Evolutionary conservation across 352 stramenopile species (phyloP).

Genomic region (Pythium sukuiense): DNA sequence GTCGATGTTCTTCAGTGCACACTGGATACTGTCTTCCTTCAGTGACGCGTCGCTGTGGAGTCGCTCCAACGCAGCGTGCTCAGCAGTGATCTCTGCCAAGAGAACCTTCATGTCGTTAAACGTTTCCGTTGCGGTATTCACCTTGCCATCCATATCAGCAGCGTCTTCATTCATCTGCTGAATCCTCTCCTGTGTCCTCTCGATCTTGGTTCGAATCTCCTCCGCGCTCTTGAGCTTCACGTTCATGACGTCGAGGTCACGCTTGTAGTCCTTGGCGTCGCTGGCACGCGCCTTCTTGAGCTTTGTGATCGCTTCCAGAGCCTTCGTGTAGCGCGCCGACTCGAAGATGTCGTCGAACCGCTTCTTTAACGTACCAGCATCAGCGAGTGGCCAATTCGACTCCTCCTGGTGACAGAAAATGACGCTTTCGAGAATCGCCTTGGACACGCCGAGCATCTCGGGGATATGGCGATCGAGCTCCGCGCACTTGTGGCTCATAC

Average conservation of each 20-base stretch:
- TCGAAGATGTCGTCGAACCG: conserved; percentile 99
- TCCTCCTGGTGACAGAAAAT: conserved; percentile 99
- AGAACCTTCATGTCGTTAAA: conserved; percentile 57
- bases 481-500: conserved; percentile 93
- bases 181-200: conserved; percentile 48
- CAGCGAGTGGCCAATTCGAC: conserved; percentile 96
- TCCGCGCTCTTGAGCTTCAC: conserved; percentile 77
- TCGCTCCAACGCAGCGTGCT: conserved; percentile 39
- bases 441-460: conserved; percentile 95
- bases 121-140: conserved; percentile 51
- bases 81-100: conserved; percentile 36
- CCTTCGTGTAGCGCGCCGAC: conserved; percentile 97
- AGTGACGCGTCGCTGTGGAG: conserved; percentile 32
- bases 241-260: conserved; percentile 90
- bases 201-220: conserved; percentile 56
- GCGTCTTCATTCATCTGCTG: conserved; percentile 35
- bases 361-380: conserved; percentile 98
- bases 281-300: conserved; percentile 83
- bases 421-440: conserved; percentile 98
- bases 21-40: conserved; percentile 44
- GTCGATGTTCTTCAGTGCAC: conserved; percentile 52
- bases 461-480: conserved; percentile 95
- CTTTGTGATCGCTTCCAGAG: conserved; percentile 96
- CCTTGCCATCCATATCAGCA: conserved; percentile 32
- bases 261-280: conserved; percentile 93